Evolutionary conservation across 106 monocot genomes (phyloP), one percentile per base, ranked within the genome.

Genomic region (Xerophyta viscosa): DNA sequence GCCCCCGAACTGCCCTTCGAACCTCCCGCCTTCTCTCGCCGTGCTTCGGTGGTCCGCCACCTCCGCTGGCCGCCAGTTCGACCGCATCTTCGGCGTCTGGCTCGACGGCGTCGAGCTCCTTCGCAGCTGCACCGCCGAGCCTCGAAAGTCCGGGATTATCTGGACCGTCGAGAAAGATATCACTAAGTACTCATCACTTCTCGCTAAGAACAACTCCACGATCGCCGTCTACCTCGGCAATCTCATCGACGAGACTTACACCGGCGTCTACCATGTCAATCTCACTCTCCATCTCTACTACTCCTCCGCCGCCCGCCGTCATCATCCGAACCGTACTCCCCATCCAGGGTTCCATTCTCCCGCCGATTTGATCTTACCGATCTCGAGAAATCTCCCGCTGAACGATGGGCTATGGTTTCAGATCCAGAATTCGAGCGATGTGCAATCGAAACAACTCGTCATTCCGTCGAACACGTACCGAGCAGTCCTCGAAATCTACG

Each of bases 121-220:
- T 59, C 84, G 85, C 49, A 77, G 89, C 81, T 96, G 89, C 82
- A 89, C 96, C 42, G 96, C 85, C 29, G 89, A 89, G 76, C 96
- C 96, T 6, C 72, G 88, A 41, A 18, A 73, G 25, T 59, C 20
- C 44, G 87, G 87, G 10, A 78, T 78, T 63, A 37, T 87, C 22
- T 87, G 87, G 87, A 61, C 77, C 37, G 77, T 82, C 22, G 13
- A 29, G 27, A 81, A 78, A 42, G 81, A 87, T 54, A 67, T 87
- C 52, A 68, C 74, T 22, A 59, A 54, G 37, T 82, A 82, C 70
- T 5, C 70, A 12, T 67, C 87, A 46, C 61, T 87, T 59, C 58
- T 83, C 12, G 30, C 59, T 17, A n/a, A n/a, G n/a, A 1, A 18
- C 22, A 54, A 62, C 30, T 43, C 36, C 13, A 78, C 74, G 31